These are phyloP conservation scores for Hypomyces rosellus DNA, from an alignment of 2,329 filamentous ascomycete genomes.

Conservation along the genomic window DNA sequence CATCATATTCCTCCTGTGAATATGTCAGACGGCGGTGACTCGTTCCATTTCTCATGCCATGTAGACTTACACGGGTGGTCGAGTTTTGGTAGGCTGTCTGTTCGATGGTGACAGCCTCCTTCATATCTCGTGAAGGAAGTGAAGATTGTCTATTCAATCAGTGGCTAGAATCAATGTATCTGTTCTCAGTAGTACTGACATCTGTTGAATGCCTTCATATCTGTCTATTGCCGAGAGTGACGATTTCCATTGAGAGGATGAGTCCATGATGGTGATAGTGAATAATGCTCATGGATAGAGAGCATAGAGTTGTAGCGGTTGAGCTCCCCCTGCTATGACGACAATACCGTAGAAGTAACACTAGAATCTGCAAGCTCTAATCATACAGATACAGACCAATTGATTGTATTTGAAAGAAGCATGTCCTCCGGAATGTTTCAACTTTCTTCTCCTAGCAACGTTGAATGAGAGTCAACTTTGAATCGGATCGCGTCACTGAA, in stretches of 20 bases:
- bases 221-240: slow-evolving; percentile 52
- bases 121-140: slow-evolving; percentile 23
- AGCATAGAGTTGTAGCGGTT: too few relatives aligned
- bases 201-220: slow-evolving; percentile 54
- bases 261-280: slow-evolving; percentile 4
- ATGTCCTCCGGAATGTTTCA: too few relatives aligned
- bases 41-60: neutral
- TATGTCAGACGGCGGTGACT: slow-evolving; percentile 14
- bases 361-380: too few relatives aligned
- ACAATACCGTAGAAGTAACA: too few relatives aligned
- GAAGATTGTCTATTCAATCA: slow-evolving; percentile 22
- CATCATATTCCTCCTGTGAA: slow-evolving; percentile 52
- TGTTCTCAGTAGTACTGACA: slow-evolving; percentile 20
- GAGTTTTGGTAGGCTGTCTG: slow-evolving; percentile 55
- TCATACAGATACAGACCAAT: too few relatives aligned
- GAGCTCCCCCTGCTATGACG: too few relatives aligned
- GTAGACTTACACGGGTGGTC: slow-evolving; percentile 47
- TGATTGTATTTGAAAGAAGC: too few relatives aligned
- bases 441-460: too few relatives aligned
- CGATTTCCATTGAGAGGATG: slow-evolving; percentile 39
- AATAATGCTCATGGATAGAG: neutral
- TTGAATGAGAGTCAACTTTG: too few relatives aligned
- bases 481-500: too few relatives aligned
- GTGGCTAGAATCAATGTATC: too few relatives aligned
- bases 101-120: slow-evolving; percentile 59